These are phyloP conservation scores for Yamadazyma kanchanaburiensis DNA, from an alignment of 1,139 yeast species.

Conservation along the genomic window DNA sequence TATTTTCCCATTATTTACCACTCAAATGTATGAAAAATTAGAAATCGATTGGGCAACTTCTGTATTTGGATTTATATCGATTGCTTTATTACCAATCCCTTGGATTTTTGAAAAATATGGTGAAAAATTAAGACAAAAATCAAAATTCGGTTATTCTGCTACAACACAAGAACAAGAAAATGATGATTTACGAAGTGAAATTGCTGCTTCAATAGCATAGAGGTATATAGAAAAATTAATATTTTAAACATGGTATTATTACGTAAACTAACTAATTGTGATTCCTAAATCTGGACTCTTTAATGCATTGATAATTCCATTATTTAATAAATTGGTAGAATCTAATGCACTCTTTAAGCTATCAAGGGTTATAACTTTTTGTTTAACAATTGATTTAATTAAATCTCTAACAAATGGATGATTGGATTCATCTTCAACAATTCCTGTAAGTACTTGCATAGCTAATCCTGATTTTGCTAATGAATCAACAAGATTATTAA, in stretches of 20 bases:
- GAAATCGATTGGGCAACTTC: slow-evolving; percentile 39
- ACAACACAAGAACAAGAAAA: slow-evolving; percentile 2
- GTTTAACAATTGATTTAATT: slow-evolving; percentile 15
- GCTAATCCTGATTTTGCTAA: slow-evolving; percentile 31
- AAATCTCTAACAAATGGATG: slow-evolving; percentile 20
- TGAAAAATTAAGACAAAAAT: slow-evolving; percentile 46
- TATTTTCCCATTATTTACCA: slow-evolving; percentile 44
- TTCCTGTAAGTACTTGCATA: slow-evolving; percentile 18
- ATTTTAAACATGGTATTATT: background rate
- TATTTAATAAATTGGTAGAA: slow-evolving; percentile 14
- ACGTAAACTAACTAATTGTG: slow-evolving; percentile 7
- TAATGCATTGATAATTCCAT: slow-evolving; percentile 16
- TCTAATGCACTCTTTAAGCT: slow-evolving; percentile 15
- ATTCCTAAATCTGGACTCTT: slow-evolving; percentile 11
- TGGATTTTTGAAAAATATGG: slow-evolving; percentile 57
- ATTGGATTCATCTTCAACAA: slow-evolving; percentile 11
- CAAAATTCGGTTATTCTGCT: slow-evolving; percentile 51
- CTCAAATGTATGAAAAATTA: slow-evolving; percentile 40
- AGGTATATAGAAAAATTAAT: too few species aligned
- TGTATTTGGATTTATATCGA: slow-evolving; percentile 32
- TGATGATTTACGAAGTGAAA: slow-evolving; percentile 3
- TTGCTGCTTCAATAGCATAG: slow-evolving; percentile 2
- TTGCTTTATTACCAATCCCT: slow-evolving; percentile 34
- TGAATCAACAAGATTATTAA: slow-evolving; percentile 22
- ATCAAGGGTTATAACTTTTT: slow-evolving; percentile 14